A percentile compares a stretch with the other conserved stretches of the same genome.
Evolutionary conservation across 1,139 yeast species (phyloP).

Genomic region (Martiniozyma asiatica): DNA sequence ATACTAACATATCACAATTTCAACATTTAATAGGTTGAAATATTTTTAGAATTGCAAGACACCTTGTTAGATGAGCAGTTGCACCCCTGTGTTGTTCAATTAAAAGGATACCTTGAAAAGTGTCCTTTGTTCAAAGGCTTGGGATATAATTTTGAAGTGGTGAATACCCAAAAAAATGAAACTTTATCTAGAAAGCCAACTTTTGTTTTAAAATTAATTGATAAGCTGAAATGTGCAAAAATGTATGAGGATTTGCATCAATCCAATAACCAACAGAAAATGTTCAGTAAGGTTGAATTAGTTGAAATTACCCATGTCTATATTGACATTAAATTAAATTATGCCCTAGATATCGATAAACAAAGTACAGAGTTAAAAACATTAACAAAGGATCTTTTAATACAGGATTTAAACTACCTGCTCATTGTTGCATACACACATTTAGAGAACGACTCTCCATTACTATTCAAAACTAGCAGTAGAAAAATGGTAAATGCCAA

Average conservation of each 20-base stretch:
- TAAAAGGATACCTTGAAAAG: background rate
- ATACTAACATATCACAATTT: too few relatives aligned
- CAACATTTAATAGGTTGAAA: background rate
- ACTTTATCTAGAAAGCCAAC: too few relatives aligned
- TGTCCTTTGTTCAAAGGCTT: constrained; percentile 2
- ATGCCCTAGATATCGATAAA: too few relatives aligned
- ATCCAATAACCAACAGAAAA: constrained; percentile 4
- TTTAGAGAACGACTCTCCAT: constrained; percentile 13
- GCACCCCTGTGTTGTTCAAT: background rate
- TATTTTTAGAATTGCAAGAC: background rate
- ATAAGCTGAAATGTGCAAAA: too few relatives aligned
- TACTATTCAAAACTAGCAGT: constrained; percentile 17
- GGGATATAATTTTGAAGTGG: background rate
- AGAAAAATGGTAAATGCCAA: constrained; percentile 10
- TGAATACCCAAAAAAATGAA: background rate
- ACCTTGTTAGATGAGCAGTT: background rate
- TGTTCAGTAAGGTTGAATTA: constrained; percentile 6
- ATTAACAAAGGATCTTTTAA: constrained; percentile 1
- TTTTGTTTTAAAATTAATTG: too few relatives aligned
- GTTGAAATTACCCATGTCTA: too few relatives aligned
- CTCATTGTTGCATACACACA: constrained; percentile 8
- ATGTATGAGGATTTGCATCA: constrained; percentile 2
- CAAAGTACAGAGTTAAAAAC: background rate
- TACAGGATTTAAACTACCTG: constrained; percentile 10
- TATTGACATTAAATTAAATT: constrained; percentile 3